Base-by-base conservation (phyloP, 768 basidiomycete genomes). In the Hydnomerulius pinastri region DNA sequence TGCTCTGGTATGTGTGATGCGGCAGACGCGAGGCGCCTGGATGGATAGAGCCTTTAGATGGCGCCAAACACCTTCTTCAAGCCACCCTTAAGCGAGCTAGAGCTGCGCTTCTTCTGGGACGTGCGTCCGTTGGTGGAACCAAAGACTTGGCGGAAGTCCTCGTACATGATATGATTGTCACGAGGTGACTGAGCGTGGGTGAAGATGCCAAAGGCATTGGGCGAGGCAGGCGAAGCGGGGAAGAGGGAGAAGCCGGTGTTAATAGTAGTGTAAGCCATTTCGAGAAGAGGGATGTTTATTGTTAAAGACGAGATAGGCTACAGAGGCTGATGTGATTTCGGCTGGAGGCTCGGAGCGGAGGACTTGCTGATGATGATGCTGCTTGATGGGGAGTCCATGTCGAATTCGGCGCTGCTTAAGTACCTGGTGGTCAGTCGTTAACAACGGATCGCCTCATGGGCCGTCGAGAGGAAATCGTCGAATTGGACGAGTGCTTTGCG, bases 81-180 rank as follows among this genome's bases (percentile, higher is more conserved):
- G n/a, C 40, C 44, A 35, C 47, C 29, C 12, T 35, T 51, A 29
- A 48, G 27, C 20, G 54, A 55, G 37, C 46, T 21, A 13, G 42
- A 29, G 35, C 45, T 46, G n/a, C 41, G 32, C 49, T 55, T 46
- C 39, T 55, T 57, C 30, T 46, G 43, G 13, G 29, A 30, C 6
- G 48, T 44, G 20, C 53, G 42, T 18, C 56, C 43, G 21, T 51
- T 54, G 46, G 18, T 40, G 20, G 42, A 45, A 15, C 43, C 50
- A 25, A 59, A 56, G 49, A 62, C 54, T 28, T 65, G 68, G 18
- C 71, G 67, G 47, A 76, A 61, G 54, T 74, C 71, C 40, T 71
- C 66, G 55, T 72, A 76, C 54, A 69, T 69, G 38, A 63, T 54
- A 52, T 74, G 69, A 4, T 67, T 61, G 38, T 75, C 71, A 33